phyloP scores from a whole-genome alignment of 1,139 yeast species.

The Neolecta irregularis region DNA sequence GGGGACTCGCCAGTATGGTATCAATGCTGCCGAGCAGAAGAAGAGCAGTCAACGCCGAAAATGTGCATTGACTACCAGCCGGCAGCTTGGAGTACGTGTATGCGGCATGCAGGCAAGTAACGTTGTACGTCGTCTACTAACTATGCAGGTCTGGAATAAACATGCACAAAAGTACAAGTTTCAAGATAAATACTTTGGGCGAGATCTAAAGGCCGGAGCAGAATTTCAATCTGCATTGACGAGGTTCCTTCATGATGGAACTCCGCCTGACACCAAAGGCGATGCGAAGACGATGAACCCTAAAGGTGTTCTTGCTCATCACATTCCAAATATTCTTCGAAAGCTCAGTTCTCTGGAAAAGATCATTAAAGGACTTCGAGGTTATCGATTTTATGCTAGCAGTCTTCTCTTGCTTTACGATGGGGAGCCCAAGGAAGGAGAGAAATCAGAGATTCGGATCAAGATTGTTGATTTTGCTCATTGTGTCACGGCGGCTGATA shows the following conservation, averaged over 20 bases:
- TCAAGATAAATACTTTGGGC: constrained; percentile 84
- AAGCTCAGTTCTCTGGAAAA: constrained; percentile 43
- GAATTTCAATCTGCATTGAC: constrained; percentile 62
- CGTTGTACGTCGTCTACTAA: too few species aligned
- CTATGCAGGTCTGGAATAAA: constrained; percentile 68
- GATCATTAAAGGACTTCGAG: constrained; percentile 42
- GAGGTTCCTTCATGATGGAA: constrained; percentile 69
- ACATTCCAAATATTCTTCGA: constrained; percentile 49
- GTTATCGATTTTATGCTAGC: constrained; percentile 89
- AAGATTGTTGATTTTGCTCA: constrained; percentile 92
- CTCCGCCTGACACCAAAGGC: constrained; percentile 33
- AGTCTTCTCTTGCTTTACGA: constrained; percentile 81
- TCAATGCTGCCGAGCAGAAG: constrained; percentile 63
- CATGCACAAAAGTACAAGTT: constrained; percentile 36
- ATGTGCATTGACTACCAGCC: constrained; percentile 67
- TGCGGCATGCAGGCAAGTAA: constrained; percentile 81
- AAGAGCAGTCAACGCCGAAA: constrained; percentile 67
- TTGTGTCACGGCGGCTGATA: constrained; percentile 60
- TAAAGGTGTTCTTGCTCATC: constrained; percentile 32
- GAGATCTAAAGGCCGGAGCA: constrained; percentile 55
- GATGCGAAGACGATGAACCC: too few species aligned
- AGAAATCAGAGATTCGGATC: constrained; percentile 31
- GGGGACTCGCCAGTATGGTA: constrained; percentile 99
- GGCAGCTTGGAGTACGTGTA: constrained; percentile 71
- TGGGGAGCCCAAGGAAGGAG: constrained; percentile 30